These are phyloP conservation scores for Agaricus sinodeliciosus DNA, from an alignment of 768 basidiomycete species.

Conservation along the genomic window DNA sequence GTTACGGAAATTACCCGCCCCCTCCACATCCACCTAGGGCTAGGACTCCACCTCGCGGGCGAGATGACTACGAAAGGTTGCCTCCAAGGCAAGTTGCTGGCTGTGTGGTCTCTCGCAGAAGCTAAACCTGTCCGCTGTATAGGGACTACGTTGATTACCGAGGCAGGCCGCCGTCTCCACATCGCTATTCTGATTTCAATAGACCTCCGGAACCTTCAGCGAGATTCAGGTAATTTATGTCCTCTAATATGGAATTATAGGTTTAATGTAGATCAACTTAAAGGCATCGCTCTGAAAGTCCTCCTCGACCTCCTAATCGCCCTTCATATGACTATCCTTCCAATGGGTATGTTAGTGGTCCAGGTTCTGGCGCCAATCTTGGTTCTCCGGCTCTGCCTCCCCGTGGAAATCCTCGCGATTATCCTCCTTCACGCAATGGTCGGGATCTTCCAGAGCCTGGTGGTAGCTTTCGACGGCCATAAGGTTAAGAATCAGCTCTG, in stretches of 20 bases:
- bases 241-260: not conserved
- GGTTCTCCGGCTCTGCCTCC: constrained; percentile 7
- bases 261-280: constrained; percentile 31
- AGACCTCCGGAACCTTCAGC: constrained; percentile 38
- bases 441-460: constrained; percentile 37
- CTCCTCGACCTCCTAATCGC: constrained; percentile 25
- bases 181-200: constrained; percentile 42
- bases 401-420: constrained; percentile 32
- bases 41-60: constrained; percentile 41
- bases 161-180: constrained; percentile 49
- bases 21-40: constrained; percentile 43
- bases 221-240: constrained; percentile 36
- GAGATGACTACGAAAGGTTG: constrained; percentile 60
- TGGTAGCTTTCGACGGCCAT: constrained; percentile 36
- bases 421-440: constrained; percentile 38
- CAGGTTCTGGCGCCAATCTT: constrained; percentile 1
- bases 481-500: constrained; percentile 7
- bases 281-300: constrained; percentile 72
- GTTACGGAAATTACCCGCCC: constrained; percentile 29
- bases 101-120: not conserved
- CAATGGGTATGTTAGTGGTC: constrained; percentile 38
- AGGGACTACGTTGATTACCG: constrained; percentile 59
- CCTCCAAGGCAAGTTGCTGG: constrained; percentile 44
- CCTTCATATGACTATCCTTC: constrained; percentile 47
- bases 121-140: constrained; percentile 10